Conservation (phyloP, 345 rosid genomes). For the Hibiscus syriacus region DNA sequence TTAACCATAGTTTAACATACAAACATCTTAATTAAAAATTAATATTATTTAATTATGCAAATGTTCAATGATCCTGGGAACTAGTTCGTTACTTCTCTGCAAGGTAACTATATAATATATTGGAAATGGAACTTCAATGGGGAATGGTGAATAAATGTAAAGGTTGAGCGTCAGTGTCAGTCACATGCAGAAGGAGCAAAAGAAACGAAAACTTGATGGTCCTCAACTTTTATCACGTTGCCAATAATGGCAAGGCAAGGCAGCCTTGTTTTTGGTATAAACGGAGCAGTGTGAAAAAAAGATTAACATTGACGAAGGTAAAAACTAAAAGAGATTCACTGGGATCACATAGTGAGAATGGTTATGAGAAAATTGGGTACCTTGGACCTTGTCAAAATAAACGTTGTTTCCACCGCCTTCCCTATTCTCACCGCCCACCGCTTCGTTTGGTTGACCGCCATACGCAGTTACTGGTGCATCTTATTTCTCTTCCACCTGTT, state of each 20-base stretch:
- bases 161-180: background rate
- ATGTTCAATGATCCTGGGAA: too few relatives aligned
- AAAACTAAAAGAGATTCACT: background rate
- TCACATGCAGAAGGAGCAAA: background rate
- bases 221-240: background rate
- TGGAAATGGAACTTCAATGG: too few relatives aligned
- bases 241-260: background rate
- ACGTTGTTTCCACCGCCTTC: conserved; percentile 17
- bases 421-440: too few relatives aligned
- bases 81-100: too few relatives aligned
- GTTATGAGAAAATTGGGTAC: conserved; percentile 3
- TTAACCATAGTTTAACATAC: too few relatives aligned
- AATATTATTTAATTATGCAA: too few relatives aligned
- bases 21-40: too few relatives aligned
- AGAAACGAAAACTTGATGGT: background rate
- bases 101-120: too few relatives aligned
- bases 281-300: background rate
- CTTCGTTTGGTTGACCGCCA: background rate
- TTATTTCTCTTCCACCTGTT: background rate
- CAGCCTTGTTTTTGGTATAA: background rate
- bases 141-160: background rate
- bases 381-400: conserved; percentile 26
- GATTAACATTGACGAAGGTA: background rate
- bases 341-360: background rate
- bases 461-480: background rate